Evolutionary conservation across 2,329 filamentous ascomycete genomes (phyloP).

Genomic region (Geosmithia putterillii): DNA sequence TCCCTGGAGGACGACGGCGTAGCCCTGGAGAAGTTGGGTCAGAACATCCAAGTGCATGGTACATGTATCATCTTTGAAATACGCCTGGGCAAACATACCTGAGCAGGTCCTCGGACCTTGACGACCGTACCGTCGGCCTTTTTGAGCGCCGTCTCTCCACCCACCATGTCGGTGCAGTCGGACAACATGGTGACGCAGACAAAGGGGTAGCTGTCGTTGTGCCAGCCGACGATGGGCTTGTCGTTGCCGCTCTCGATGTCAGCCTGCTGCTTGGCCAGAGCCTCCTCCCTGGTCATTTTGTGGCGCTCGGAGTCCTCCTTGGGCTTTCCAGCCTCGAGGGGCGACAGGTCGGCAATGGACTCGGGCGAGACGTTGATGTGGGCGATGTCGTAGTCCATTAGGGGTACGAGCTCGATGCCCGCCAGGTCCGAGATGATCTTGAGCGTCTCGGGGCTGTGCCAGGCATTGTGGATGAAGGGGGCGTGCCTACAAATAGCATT

Average conservation of each 20-base stretch:
- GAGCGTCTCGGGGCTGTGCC: conserved; percentile 29
- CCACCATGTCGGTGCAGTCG: conserved; percentile 6
- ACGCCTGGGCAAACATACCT: not conserved
- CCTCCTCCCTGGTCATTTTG: conserved; percentile 20
- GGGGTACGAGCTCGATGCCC: conserved; percentile 39
- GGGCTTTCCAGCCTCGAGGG: too few relatives aligned
- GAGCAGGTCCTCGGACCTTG: not conserved
- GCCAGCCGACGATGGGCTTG: conserved; percentile 32
- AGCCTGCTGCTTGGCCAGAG: too few relatives aligned
- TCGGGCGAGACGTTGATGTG: conserved; percentile 41
- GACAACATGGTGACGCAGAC: conserved; percentile 8
- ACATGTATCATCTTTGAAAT: not conserved
- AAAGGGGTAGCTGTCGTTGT: conserved; percentile 6
- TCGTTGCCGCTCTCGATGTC: conserved; percentile 24
- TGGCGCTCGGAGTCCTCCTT: too few relatives aligned
- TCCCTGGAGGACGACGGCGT: conserved; percentile 53
- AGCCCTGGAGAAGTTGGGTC: conserved; percentile 25
- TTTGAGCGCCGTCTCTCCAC: conserved; percentile 5
- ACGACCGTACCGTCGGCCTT: not conserved
- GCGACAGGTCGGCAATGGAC: too few relatives aligned
- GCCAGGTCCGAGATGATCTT: conserved; percentile 36
- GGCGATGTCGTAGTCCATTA: conserved; percentile 42
- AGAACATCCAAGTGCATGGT: too few relatives aligned
- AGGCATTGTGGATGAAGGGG: conserved; percentile 47
- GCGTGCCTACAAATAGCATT: conserved; percentile 38